Evolutionary conservation across 1,139 yeast species (phyloP).

Genomic region (Kurtzmaniella quercitrusa): DNA sequence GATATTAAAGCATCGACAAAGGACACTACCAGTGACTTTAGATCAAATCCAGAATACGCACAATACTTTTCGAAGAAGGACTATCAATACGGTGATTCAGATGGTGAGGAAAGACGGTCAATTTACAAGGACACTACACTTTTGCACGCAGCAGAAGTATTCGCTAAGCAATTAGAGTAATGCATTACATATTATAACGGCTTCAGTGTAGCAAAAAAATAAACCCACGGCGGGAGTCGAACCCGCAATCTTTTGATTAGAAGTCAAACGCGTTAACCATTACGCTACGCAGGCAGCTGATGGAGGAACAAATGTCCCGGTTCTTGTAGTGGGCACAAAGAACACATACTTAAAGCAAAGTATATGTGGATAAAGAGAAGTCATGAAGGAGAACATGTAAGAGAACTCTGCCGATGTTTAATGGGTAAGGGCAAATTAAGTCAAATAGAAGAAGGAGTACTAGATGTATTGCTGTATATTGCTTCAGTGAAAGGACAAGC

Average conservation of each 20-base stretch:
- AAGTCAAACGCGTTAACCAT: conserved; percentile 13
- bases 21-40: conserved; percentile 3
- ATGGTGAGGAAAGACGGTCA: background rate
- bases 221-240: conserved; percentile 3
- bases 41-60: conserved; percentile 19
- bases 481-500: no score
- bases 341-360: no score
- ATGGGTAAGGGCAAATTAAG: no score
- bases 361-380: no score
- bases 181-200: background rate
- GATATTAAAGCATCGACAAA: background rate
- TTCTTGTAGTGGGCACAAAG: no score
- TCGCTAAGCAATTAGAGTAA: conserved; percentile 17
- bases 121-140: conserved; percentile 13
- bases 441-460: no score
- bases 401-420: no score
- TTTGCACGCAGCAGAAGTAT: conserved; percentile 22
- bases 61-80: conserved; percentile 16
- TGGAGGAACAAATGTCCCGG: background rate
- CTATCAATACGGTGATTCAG: background rate
- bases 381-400: no score
- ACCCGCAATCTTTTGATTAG: conserved; percentile 3
- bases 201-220: conserved; percentile 1
- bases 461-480: no score
- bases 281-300: conserved; percentile 11